phyloP scores from a whole-genome alignment of 805 yeast genomes.

The Wickerhamiella sergipiensis region DNA sequence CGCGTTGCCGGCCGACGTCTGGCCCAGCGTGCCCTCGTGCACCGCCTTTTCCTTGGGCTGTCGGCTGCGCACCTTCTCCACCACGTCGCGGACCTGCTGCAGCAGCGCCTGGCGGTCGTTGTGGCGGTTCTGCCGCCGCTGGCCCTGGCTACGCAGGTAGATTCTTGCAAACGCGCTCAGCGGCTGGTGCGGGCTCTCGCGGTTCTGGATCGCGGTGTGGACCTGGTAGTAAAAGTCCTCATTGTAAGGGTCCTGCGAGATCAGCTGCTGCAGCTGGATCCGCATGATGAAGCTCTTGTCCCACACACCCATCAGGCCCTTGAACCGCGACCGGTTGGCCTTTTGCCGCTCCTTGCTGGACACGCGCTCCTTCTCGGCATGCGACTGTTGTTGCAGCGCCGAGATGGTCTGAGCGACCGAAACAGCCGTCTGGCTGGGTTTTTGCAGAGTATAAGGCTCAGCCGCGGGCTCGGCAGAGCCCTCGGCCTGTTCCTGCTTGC shows the following conservation, averaged over 20 bases:
- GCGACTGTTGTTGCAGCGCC: neutral
- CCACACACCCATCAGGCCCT: constrained; percentile 93
- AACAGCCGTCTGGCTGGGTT: neutral
- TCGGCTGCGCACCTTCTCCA: constrained; percentile 71
- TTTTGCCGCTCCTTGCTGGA: neutral
- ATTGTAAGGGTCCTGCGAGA: constrained; percentile 91
- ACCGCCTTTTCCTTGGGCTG: constrained; percentile 58
- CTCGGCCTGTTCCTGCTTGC: neutral
- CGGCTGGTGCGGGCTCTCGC: constrained; percentile 39
- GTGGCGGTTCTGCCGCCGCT: constrained; percentile 69
- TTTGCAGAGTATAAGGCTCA: neutral
- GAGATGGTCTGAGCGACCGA: neutral
- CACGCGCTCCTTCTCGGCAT: neutral
- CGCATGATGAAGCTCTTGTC: constrained; percentile 93
- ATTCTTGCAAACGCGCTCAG: constrained; percentile 84
- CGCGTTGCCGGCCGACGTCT: constrained; percentile 9
- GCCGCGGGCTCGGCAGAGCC: neutral
- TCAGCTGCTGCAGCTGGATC: constrained; percentile 87
- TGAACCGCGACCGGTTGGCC: constrained; percentile 30
- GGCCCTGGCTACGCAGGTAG: constrained; percentile 46
- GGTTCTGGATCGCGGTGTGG: constrained; percentile 56
- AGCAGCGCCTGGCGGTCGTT: constrained; percentile 63
- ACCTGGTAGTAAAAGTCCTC: constrained; percentile 96
- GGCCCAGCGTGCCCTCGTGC: constrained; percentile 76
- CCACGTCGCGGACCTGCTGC: constrained; percentile 94